Base-by-base conservation (phyloP, 345 rosid species). In the Moricandia moricandioides region DNA sequence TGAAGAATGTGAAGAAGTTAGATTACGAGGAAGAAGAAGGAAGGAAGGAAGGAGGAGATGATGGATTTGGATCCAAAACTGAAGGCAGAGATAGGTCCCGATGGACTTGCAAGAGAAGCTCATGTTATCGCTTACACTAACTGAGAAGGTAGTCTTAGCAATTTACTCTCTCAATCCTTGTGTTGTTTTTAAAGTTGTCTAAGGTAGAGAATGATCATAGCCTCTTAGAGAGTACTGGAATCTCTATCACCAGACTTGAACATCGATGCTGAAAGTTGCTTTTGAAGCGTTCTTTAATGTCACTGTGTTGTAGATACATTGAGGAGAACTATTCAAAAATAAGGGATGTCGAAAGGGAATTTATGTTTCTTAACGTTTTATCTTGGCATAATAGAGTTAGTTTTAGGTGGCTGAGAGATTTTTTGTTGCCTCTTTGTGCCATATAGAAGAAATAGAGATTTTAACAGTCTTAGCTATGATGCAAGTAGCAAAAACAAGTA, bases 91-190 rank as follows among this genome's bases (percentile, higher is more conserved):
- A 92, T 90, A 83, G 96, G 98, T 11, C 87, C 97, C 59, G 98
- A 91, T 65, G 98, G 97, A 54, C 86, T 96, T 76, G 69, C 94
- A 4, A 78, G 87, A 72, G 97, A 96, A 86, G 84, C 91, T 61
- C 91, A 93, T 8, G 84, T 91, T 77, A 88, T 92, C 72, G 86
- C 96, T 80, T 96, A 92, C 76, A 96, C 98, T n/a, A n/a, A n/a
- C n/a, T 6, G 98, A 91, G 85, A 89, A 84, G 96, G 97, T 96
- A 21, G 18, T 24, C 12, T 49, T 57, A 0, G 2, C 7, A 7
- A 6, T 26, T 31, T 59, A 75, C 45, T 78, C 27, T 74, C 6
- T 45, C 24, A 2, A 2, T n/a, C 18, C 7, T 45, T 65, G 69
- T 17, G 27, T 51, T 2, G 43, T 30, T 66, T 47, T 8, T 40